These are phyloP conservation scores for Scenedesmus sp. DNA, from an alignment of 163 green algal species.

Conservation along the genomic window DNA sequence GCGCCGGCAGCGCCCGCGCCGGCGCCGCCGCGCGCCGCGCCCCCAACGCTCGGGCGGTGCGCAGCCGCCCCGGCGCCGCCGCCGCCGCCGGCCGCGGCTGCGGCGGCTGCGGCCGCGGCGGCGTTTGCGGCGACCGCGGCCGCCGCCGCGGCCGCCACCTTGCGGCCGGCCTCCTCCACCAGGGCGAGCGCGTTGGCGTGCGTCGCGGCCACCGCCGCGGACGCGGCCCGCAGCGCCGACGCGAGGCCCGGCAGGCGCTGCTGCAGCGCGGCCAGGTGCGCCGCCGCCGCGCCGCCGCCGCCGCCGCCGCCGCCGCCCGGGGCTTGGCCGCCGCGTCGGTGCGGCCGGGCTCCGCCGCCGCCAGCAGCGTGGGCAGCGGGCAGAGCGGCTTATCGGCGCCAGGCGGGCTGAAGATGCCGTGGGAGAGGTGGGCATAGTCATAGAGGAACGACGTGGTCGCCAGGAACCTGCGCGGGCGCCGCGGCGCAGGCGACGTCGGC, in stretches of 20 bases:
- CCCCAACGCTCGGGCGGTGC: too few relatives aligned
- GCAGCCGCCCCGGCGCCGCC: too few relatives aligned
- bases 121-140: neutral
- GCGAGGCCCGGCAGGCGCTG: slow-evolving; percentile 36
- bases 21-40: neutral
- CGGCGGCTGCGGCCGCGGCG: slow-evolving; percentile 9
- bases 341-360: too few relatives aligned
- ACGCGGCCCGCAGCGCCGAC: slow-evolving; percentile 22
- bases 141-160: slow-evolving; percentile 2
- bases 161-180: neutral
- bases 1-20: neutral
- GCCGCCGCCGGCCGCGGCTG: neutral
- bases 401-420: slow-evolving; percentile 7
- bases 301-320: neutral
- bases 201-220: slow-evolving; percentile 4
- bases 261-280: slow-evolving; percentile 52
- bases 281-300: neutral
- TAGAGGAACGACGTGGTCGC: slow-evolving; percentile 34
- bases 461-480: slow-evolving; percentile 27
- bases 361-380: slow-evolving; percentile 9
- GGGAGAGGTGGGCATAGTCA: slow-evolving; percentile 1
- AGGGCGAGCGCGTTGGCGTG: neutral
- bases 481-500: too few relatives aligned
- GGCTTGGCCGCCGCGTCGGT: neutral
- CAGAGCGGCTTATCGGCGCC: slow-evolving; percentile 27